Percentiles rank a stretch among this genome's conserved stretches.
Evolutionary conservation across 176 grass and related monocot genomes (phyloP).

Genomic region (Puya raimondii): DNA sequence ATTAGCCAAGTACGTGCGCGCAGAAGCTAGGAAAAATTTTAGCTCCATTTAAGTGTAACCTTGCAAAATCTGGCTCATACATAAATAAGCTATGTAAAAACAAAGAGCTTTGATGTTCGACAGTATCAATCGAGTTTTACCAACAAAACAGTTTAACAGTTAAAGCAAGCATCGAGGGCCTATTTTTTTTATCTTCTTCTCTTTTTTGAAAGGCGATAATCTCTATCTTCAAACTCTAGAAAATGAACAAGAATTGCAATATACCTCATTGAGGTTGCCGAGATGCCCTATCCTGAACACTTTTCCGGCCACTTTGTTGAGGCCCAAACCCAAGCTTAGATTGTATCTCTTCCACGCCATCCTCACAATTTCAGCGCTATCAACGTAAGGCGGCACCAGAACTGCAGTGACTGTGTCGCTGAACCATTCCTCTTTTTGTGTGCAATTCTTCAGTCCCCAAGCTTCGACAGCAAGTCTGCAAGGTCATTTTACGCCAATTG

Average conservation of each 20-base stretch:
- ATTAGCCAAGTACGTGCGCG: too few species aligned
- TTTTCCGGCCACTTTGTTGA: constrained; percentile 89
- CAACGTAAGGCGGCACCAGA: constrained; percentile 65
- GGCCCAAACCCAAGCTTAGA: constrained; percentile 75
- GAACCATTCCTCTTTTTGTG: constrained; percentile 71
- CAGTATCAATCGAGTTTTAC: too few species aligned
- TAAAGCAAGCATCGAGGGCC: too few species aligned
- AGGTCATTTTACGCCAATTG: background rate
- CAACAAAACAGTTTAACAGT: background rate
- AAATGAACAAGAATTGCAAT: background rate
- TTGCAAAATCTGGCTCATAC: background rate
- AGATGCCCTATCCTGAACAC: constrained; percentile 94
- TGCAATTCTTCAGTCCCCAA: constrained; percentile 99
- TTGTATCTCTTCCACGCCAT: constrained; percentile 81
- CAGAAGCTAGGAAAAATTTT: too few species aligned
- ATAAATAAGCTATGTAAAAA: background rate
- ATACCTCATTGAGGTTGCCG: constrained; percentile 93
- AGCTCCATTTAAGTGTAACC: background rate
- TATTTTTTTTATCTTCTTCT: background rate
- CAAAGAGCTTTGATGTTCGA: too few species aligned
- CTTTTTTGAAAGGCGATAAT: background rate
- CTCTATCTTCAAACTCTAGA: background rate
- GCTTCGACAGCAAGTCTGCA: constrained; percentile 73
- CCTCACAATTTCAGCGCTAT: constrained; percentile 61
- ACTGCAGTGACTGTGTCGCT: constrained; percentile 93